Percentiles rank a stretch among this genome's conserved stretches.
These are phyloP conservation scores for Ambrosiella beaveri DNA, from an alignment of 2,329 filamentous ascomycete genomes.

Conservation along the genomic window DNA sequence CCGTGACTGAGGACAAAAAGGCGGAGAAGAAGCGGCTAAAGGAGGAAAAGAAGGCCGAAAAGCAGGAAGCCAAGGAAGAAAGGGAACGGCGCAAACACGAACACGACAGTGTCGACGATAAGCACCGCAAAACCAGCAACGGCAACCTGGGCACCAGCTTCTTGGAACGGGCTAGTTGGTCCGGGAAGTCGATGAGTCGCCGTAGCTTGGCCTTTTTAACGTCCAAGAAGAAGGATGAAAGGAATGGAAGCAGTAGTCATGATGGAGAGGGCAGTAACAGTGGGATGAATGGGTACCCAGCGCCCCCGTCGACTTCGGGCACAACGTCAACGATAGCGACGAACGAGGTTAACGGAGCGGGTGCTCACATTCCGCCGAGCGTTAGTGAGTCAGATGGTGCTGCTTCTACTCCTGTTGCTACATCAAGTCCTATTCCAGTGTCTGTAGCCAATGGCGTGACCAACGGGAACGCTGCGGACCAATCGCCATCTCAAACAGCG, in stretches of 20 bases:
- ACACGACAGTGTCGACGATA: neutral
- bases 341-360: neutral
- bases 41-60: constrained; percentile 17
- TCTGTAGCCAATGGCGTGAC: neutral
- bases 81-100: constrained; percentile 9
- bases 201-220: constrained; percentile 52
- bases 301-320: neutral
- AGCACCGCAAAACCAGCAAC: constrained; percentile 7
- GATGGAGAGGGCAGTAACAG: neutral
- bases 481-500: neutral
- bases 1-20: constrained; percentile 22
- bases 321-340: constrained; percentile 1
- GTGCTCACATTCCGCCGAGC: neutral
- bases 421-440: neutral
- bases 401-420: too few relatives aligned
- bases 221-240: constrained; percentile 30
- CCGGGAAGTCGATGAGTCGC: constrained; percentile 62
- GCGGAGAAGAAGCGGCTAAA: constrained; percentile 22
- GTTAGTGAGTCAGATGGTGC: neutral
- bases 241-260: neutral
- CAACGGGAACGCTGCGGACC: neutral
- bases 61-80: constrained; percentile 40
- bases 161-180: constrained; percentile 50
- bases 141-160: constrained; percentile 33
- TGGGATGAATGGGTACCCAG: neutral